A percentile compares a stretch with the other conserved stretches of the same genome.
phyloP scores from a whole-genome alignment of 2,329 filamentous ascomycete genomes.

The Zymoseptoria passerinii region DNA sequence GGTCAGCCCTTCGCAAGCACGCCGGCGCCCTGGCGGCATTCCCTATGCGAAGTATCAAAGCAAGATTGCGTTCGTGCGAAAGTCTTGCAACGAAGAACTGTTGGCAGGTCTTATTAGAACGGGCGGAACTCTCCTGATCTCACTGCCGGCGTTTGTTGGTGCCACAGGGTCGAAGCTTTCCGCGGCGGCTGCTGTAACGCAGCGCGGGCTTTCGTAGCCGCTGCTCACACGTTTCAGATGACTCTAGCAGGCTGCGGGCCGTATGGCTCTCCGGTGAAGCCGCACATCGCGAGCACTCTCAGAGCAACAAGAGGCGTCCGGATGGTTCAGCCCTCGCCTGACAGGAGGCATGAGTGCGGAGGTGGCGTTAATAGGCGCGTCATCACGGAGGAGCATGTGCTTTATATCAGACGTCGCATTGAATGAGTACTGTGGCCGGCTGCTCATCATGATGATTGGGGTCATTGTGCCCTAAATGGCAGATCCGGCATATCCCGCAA shows the following conservation, averaged over 20 bases:
- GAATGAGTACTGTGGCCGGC: background rate
- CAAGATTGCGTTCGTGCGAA: background rate
- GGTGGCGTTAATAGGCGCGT: slow-evolving; percentile 15
- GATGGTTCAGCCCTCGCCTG: background rate
- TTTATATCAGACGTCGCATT: background rate
- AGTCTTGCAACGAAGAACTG: background rate
- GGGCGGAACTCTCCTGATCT: background rate
- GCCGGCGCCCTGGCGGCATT: no score
- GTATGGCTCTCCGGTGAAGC: background rate
- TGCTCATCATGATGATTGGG: background rate
- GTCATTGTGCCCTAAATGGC: background rate
- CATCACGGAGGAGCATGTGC: background rate
- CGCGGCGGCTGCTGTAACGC: background rate
- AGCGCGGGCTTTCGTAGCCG: background rate
- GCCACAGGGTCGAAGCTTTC: background rate
- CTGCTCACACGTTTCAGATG: background rate
- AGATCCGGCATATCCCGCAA: background rate
- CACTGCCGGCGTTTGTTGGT: background rate
- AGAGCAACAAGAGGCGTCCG: background rate
- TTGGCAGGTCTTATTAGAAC: background rate
- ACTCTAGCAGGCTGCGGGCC: background rate
- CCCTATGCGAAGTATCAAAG: background rate
- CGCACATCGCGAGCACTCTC: background rate
- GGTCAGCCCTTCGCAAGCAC: background rate
- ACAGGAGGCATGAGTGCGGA: slow-evolving; percentile 1